Evolutionary conservation across 352 stramenopile species (phyloP), one percentile per base, ranked within the genome.

Genomic region (Phytophthora litchii): DNA sequence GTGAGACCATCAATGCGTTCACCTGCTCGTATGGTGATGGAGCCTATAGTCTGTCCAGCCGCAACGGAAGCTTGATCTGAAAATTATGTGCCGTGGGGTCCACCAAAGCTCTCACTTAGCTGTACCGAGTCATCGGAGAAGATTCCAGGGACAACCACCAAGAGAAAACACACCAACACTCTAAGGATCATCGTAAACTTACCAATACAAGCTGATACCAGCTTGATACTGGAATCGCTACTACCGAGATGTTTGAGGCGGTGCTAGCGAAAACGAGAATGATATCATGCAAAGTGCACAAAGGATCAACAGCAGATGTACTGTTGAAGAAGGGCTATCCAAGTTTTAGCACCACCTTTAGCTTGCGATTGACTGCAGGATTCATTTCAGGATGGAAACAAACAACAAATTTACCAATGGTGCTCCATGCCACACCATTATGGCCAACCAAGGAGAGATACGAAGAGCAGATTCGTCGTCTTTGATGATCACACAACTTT

Each of bases 11-110:
- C 60, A 5, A 68, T 25, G 8, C 60, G 60, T 11, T 68, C 53
- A 8, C 38, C 60, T 29, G 44, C 60, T 16, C 53, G 38, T 16
- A 68, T 42, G 4, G 53, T 64, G n/a, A 64, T 38, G 36, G 34
- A 51, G 29, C 19, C 50, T 7, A 61, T 44, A 16, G 51, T 67
- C 41, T 67, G 51, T 13, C 42, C 58, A 6, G 50, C 37, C 4
- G 40, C 44, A 13, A 62, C 58, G 4, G 58, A 55, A 1, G 51
- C 23, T 62, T 67, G 51, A 40, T 67, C 58, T 5, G 58, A 67
- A 21, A 67, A 67, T 20, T 67, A 35, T 21, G 46, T 67, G 19
- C 51, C 58, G 8, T 67, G 58, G 37, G 58, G 58, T 6, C 58
- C 58, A 19, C 58, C 58, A 40, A 66, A 64, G 20, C 49, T 44